phyloP scores from a whole-genome alignment of 164 flowering plant genomes.

The Tetrastigma voinierianum region DNA sequence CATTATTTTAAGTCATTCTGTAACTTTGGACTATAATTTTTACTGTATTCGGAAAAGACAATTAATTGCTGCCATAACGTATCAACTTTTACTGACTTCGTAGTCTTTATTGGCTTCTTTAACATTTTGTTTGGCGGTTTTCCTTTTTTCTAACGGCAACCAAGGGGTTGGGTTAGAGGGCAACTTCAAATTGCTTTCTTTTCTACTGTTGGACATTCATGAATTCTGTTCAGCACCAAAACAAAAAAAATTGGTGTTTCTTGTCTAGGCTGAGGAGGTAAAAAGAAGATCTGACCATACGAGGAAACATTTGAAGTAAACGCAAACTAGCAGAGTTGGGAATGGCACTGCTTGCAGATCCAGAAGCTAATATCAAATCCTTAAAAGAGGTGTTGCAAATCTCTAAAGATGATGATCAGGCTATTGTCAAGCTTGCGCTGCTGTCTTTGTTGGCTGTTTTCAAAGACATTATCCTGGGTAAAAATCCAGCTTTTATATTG shows the following conservation, averaged over 20 bases:
- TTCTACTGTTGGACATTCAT: no score
- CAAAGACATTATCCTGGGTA: conserved; percentile 98
- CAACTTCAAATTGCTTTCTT: background rate
- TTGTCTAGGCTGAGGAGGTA: conserved; percentile 79
- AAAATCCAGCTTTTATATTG: conserved; percentile 1
- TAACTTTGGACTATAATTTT: no score
- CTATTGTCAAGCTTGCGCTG: conserved; percentile 66
- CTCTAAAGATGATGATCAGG: conserved; percentile 57
- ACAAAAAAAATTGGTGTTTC: background rate
- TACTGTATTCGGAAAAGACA: no score
- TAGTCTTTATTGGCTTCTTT: background rate
- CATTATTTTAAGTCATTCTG: no score
- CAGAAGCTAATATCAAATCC: conserved; percentile 75
- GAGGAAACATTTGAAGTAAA: conserved; percentile 70
- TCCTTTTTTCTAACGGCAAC: no score
- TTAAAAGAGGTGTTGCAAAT: conserved; percentile 72
- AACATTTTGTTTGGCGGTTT: background rate
- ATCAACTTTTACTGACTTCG: background rate
- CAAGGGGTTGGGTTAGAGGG: background rate
- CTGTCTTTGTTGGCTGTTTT: conserved; percentile 83
- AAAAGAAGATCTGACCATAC: conserved; percentile 75
- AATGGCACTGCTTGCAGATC: conserved; percentile 72
- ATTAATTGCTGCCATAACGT: no score
- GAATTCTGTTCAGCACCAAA: background rate
- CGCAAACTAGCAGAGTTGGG: conserved; percentile 84